A percentile compares a stretch with the other conserved stretches of the same genome.
phyloP scores from a whole-genome alignment of 306 rosid species.

The Vicia faba region DNA sequence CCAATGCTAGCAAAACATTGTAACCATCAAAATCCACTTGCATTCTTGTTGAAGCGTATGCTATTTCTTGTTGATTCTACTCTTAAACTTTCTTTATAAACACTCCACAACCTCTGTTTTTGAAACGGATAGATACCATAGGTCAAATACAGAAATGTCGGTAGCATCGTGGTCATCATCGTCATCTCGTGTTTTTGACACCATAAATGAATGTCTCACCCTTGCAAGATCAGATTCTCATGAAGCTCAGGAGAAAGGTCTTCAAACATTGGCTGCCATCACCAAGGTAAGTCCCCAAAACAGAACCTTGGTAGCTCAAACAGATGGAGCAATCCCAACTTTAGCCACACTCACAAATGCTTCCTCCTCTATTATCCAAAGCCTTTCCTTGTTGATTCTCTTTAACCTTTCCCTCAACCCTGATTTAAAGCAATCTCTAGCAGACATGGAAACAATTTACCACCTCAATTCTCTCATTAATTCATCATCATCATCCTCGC shows the following conservation, averaged over 20 bases:
- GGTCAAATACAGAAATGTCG: constrained; percentile 36
- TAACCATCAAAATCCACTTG: constrained; percentile 35
- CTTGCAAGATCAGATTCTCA: constrained; percentile 44
- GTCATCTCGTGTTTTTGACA: constrained; percentile 40
- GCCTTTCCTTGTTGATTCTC: constrained; percentile 66
- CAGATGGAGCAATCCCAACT: constrained; percentile 53
- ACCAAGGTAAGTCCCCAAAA: constrained; percentile 73
- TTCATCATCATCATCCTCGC: constrained; percentile 23
- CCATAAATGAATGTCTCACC: constrained; percentile 46
- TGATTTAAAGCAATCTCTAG: constrained; percentile 66
- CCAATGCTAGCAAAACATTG: constrained; percentile 41
- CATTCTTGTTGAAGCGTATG: not conserved
- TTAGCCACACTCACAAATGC: constrained; percentile 60
- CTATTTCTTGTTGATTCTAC: not conserved
- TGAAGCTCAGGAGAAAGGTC: constrained; percentile 58
- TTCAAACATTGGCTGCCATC: constrained; percentile 56
- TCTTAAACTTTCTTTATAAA: not conserved
- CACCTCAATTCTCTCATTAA: constrained; percentile 58
- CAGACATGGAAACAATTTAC: constrained; percentile 58
- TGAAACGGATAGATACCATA: not conserved
- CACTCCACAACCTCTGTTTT: not conserved
- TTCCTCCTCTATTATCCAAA: constrained; percentile 49
- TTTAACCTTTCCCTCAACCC: constrained; percentile 81
- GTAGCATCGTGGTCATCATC: constrained; percentile 24
- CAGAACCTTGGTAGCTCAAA: constrained; percentile 59